Evolutionary conservation across 23 red algal species (phyloP).

Genomic region (Gracilaria gracilis): DNA sequence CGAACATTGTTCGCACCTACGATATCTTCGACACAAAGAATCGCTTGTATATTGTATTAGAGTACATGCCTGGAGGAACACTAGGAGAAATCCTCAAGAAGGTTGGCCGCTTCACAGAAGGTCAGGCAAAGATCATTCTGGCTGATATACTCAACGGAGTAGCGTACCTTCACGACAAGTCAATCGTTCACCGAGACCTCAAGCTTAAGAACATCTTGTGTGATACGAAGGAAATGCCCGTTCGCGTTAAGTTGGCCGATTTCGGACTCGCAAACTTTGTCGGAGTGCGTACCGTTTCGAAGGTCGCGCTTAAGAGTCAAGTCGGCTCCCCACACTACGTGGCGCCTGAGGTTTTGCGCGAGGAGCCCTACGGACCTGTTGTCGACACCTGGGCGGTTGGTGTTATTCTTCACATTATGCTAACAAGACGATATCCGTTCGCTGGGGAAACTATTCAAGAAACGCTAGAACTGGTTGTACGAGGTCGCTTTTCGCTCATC

Average conservation of each 20-base stretch:
- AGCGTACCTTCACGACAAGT: conserved; percentile 85
- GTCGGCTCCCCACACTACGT: conserved; percentile 95
- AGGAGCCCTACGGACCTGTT: conserved; percentile 75
- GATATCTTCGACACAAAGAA: conserved; percentile 91
- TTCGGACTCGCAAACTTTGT: conserved; percentile 96
- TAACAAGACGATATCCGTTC: conserved; percentile 92
- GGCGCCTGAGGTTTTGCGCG: conserved; percentile 86
- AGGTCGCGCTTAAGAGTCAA: conserved; percentile 84
- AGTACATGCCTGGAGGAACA: conserved; percentile 91
- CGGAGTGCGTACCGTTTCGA: conserved; percentile 67
- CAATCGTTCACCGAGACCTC: conserved; percentile 89
- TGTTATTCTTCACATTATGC: conserved; percentile 96
- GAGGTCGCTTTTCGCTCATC: conserved; percentile 79
- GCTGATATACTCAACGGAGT: conserved; percentile 88
- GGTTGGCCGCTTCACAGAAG: conserved; percentile 85
- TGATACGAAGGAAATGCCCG: conserved; percentile 77
- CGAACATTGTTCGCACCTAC: conserved; percentile 82
- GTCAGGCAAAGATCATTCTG: conserved; percentile 76
- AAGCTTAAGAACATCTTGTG: conserved; percentile 94
- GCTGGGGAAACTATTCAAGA: conserved; percentile 92
- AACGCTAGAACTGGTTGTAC: conserved; percentile 79
- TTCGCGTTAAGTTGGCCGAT: conserved; percentile 94
- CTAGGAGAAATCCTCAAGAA: conserved; percentile 83
- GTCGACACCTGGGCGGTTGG: conserved; percentile 96
- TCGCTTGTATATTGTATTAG: conserved; percentile 86